Conservation (phyloP, 495 filamentous ascomycete genomes). For the Tuber indicum region DNA sequence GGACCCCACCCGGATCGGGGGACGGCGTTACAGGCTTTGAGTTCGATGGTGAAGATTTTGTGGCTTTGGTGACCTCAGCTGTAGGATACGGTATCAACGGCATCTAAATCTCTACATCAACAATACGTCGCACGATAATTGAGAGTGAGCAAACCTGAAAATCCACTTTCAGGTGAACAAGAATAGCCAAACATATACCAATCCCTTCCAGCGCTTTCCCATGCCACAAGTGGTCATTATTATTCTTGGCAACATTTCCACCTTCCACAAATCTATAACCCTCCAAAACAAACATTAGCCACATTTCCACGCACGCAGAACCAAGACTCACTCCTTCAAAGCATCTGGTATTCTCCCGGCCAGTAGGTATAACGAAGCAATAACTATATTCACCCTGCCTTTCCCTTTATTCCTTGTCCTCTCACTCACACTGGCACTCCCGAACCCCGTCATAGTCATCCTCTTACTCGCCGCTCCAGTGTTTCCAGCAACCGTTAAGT, state of each 20-base stretch:
- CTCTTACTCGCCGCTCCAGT: constrained; percentile 61
- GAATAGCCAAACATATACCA: constrained; percentile 70
- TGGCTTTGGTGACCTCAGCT: constrained; percentile 48
- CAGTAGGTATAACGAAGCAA: constrained; percentile 80
- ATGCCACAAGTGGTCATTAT: constrained; percentile 92
- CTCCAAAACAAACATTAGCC: constrained; percentile 22
- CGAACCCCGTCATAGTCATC: constrained; percentile 77
- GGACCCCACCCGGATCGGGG: constrained; percentile 21
- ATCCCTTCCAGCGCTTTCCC: constrained; percentile 89
- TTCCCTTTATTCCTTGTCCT: constrained; percentile 74
- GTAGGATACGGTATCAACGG: constrained; percentile 57
- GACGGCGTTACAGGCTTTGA: constrained; percentile 39
- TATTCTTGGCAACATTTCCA: constrained; percentile 65
- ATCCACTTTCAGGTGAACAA: constrained; percentile 77
- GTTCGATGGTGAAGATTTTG: constrained; percentile 43
- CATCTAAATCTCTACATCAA: constrained; percentile 46
- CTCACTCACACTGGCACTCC: constrained; percentile 64
- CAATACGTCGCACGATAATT: not conserved
- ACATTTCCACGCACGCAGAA: not conserved
- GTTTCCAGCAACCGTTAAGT: constrained; percentile 44
- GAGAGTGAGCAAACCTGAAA: constrained; percentile 59
- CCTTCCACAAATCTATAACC: constrained; percentile 57
- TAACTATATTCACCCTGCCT: constrained; percentile 68
- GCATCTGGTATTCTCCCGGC: constrained; percentile 88
- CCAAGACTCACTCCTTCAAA: constrained; percentile 56